phyloP scores from a whole-genome alignment of 768 basidiomycete genomes.

The Scleroderma bovista region DNA sequence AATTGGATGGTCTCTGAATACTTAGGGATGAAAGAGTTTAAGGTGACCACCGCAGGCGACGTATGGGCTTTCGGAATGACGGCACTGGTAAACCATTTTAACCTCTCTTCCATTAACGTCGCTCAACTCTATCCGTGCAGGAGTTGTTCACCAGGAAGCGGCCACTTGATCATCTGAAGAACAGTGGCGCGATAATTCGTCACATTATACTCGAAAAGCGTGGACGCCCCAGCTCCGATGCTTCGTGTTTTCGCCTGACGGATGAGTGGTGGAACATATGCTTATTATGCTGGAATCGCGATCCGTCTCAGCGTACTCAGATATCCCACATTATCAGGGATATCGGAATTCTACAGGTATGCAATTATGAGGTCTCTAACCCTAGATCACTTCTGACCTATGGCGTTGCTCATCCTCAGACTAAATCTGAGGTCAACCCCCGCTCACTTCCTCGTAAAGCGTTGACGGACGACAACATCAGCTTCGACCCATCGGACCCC shows the following conservation, averaged over 20 bases:
- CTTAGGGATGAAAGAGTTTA: no score
- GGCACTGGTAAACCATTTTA: no score
- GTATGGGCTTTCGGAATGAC: no score
- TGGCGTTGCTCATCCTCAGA: no score
- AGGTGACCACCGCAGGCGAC: no score
- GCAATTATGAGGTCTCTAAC: no score
- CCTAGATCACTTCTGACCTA: no score
- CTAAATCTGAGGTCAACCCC: background rate
- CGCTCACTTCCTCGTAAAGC: background rate
- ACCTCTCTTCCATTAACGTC: background rate
- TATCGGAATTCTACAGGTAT: background rate
- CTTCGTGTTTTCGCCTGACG: background rate
- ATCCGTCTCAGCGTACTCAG: background rate
- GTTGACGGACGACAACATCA: no score
- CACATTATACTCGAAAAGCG: background rate
- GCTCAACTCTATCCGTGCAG: background rate
- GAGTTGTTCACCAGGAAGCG: background rate
- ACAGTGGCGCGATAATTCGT: background rate
- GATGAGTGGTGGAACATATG: background rate
- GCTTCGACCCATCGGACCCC: no score
- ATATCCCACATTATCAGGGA: background rate
- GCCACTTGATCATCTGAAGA: background rate
- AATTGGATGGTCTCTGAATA: no score
- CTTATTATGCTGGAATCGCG: background rate
- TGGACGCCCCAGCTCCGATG: background rate